phyloP scores from a whole-genome alignment of 176 grass and related monocot species.

The Zoysia pacifica region DNA sequence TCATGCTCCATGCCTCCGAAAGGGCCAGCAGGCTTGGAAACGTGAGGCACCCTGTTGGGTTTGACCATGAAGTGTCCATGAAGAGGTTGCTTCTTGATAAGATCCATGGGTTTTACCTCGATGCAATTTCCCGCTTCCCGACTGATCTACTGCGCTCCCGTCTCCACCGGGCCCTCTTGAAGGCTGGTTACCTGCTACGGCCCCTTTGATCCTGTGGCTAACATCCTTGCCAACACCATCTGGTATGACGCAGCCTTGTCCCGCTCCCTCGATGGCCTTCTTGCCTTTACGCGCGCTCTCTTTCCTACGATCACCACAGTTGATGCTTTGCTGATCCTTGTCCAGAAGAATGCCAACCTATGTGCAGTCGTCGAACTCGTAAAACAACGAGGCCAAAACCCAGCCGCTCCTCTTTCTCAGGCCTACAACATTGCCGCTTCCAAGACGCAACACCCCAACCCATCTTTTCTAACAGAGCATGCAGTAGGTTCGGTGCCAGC shows the following conservation, averaged over 20 bases:
- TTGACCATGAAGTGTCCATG: not conserved
- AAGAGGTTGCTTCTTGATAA: not conserved
- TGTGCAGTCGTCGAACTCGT: too few species aligned
- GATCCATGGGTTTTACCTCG: not conserved
- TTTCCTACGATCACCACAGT: too few species aligned
- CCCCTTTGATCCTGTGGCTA: not conserved
- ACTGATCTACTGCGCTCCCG: not conserved
- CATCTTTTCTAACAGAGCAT: not conserved
- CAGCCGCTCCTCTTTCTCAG: too few species aligned
- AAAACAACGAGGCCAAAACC: too few species aligned
- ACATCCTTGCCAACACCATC: not conserved
- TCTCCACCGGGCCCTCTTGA: not conserved
- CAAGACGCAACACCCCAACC: too few species aligned
- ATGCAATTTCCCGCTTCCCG: not conserved
- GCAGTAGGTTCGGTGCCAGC: not conserved
- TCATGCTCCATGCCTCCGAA: too few species aligned
- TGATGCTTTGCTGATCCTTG: too few species aligned
- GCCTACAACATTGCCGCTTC: too few species aligned
- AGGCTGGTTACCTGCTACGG: not conserved
- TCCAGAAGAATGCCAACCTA: too few species aligned
- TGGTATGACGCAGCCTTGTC: not conserved
- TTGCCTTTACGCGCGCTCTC: not conserved
- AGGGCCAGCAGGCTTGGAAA: too few species aligned
- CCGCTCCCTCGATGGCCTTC: not conserved
- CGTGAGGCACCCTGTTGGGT: not conserved